Percentiles rank a stretch among this genome's conserved stretches.
These are phyloP conservation scores for Austropuccinia psidii DNA, from an alignment of 1,284 basidiomycete genomes.

Conservation along the genomic window DNA sequence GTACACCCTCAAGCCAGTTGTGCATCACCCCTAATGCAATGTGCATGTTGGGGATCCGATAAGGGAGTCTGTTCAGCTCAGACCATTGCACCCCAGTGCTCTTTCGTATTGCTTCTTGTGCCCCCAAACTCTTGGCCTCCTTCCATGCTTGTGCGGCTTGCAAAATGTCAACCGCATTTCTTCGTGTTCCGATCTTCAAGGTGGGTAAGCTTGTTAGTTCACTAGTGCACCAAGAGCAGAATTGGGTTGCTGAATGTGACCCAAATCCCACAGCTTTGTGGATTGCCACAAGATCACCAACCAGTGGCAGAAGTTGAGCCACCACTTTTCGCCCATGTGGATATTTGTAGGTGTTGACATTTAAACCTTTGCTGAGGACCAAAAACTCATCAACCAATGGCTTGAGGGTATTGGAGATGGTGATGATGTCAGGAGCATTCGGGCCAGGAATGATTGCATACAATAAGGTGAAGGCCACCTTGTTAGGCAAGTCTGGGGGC, in stretches of 20 bases:
- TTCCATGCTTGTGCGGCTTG: too few species aligned
- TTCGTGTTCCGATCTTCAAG: too few species aligned
- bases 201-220: too few species aligned
- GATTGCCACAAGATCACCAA: constrained; percentile 9
- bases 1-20: background rate
- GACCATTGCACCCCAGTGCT: background rate
- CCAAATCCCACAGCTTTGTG: constrained; percentile 18
- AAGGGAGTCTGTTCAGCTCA: background rate
- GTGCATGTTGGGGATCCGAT: background rate
- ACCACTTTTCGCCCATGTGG: background rate
- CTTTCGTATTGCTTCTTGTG: too few species aligned
- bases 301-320: background rate
- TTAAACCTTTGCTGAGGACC: background rate
- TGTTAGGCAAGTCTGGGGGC: background rate
- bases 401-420: background rate
- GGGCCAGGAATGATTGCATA: background rate
- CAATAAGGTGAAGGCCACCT: too few species aligned
- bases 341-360: background rate
- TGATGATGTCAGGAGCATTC: background rate
- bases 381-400: background rate
- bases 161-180: too few species aligned
- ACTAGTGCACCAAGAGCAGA: background rate
- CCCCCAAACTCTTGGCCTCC: too few species aligned
- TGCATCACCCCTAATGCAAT: background rate
- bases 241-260: background rate